These are phyloP conservation scores for Eutypella sp. DNA, from an alignment of 2,329 filamentous ascomycete genomes.

Conservation along the genomic window DNA sequence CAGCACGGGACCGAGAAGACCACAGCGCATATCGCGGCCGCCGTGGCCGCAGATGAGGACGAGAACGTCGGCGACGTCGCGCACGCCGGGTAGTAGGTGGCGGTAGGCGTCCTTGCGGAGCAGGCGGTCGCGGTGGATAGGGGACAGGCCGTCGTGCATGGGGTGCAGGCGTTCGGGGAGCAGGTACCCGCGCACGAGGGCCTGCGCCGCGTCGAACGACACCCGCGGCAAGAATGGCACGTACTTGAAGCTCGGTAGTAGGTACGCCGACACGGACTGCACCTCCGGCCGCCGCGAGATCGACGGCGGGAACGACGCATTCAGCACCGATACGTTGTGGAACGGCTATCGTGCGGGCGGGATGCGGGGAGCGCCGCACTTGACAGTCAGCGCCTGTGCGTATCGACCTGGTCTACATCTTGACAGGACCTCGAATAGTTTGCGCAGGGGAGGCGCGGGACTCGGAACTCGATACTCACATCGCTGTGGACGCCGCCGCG, in stretches of 20 bases:
- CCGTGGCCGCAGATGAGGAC: slow-evolving; percentile 87
- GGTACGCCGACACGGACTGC: slow-evolving; percentile 61
- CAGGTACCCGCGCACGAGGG: slow-evolving; percentile 60
- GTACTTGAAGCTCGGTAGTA: slow-evolving; percentile 81
- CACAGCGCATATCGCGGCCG: slow-evolving; percentile 76
- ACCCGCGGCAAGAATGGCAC: slow-evolving; percentile 65
- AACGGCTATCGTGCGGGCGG: slow-evolving; percentile 57
- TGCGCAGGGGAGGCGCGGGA: neutral
- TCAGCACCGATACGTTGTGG: slow-evolving; percentile 73
- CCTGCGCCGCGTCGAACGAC: slow-evolving; percentile 49
- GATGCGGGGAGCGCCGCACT: slow-evolving; percentile 11
- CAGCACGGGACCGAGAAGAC: slow-evolving; percentile 71
- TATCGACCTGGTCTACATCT: neutral
- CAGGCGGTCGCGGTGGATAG: slow-evolving; percentile 49
- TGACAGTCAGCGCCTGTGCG: slow-evolving; percentile 26
- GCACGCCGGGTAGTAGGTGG: slow-evolving; percentile 49
- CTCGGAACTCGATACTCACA: slow-evolving; percentile 39
- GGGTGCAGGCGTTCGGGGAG: slow-evolving; percentile 59
- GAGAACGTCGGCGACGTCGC: slow-evolving; percentile 61
- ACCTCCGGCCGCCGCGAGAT: slow-evolving; percentile 39
- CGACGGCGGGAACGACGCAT: slow-evolving; percentile 66
- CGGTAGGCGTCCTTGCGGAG: slow-evolving; percentile 48
- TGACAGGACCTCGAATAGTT: neutral
- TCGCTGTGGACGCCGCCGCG: slow-evolving; percentile 62
- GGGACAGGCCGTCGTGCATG: slow-evolving; percentile 54